These are phyloP conservation scores for Ogataea hybrid DNA, from an alignment of 1,139 yeast genomes.

Conservation along the genomic window DNA sequence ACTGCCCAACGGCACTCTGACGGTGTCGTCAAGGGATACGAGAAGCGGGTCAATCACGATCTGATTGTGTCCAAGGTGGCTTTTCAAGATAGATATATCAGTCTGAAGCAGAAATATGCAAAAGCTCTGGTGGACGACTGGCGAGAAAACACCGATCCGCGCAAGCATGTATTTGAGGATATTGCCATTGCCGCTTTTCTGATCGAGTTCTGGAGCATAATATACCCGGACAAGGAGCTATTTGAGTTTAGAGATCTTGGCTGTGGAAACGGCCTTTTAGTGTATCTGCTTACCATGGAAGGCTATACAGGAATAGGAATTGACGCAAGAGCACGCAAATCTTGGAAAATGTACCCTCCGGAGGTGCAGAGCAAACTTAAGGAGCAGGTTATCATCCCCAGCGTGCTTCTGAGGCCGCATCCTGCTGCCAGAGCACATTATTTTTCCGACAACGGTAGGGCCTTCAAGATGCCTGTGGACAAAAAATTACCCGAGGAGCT, in stretches of 20 bases:
- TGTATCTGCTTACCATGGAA: conserved; percentile 70
- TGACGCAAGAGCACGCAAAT: conserved; percentile 86
- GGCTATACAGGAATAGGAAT: conserved; percentile 84
- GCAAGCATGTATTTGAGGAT: conserved; percentile 95
- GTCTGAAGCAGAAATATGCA: conserved; percentile 80
- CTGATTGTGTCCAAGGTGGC: conserved; percentile 76
- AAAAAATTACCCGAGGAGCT: conserved; percentile 16
- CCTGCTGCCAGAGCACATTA: conserved; percentile 59
- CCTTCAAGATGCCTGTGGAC: conserved; percentile 51
- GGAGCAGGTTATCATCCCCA: conserved; percentile 82
- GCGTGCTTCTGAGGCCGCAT: conserved; percentile 64
- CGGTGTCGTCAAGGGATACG: conserved; percentile 83
- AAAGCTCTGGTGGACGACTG: conserved; percentile 74
- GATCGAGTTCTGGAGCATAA: conserved; percentile 78
- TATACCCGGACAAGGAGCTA: conserved; percentile 45
- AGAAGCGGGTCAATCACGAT: conserved; percentile 87
- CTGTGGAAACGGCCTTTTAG: conserved; percentile 92
- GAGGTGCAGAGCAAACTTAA: conserved; percentile 54
- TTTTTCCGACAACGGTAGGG: conserved; percentile 55
- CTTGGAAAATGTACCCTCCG: conserved; percentile 76
- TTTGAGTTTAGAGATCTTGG: conserved; percentile 88
- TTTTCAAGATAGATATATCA: conserved; percentile 81
- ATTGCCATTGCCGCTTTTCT: conserved; percentile 93
- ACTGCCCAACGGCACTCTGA: conserved; percentile 81
- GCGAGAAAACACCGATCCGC: conserved; percentile 93